phyloP scores from a whole-genome alignment of 331 rosid species.

The Malus hybrid region DNA sequence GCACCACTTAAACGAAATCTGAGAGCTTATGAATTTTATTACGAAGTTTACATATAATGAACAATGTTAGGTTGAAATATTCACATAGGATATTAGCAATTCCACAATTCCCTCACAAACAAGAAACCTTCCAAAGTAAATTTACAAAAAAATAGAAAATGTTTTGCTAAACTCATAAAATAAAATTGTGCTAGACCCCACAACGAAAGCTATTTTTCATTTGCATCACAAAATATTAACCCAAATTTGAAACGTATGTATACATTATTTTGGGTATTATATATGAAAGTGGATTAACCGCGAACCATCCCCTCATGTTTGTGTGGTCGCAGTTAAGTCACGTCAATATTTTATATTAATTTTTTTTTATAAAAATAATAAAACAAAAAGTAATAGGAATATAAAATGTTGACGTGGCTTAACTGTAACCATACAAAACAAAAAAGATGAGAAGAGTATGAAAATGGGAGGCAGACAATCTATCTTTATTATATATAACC shows the following conservation, averaged over 20 bases:
- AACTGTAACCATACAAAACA: too few relatives aligned
- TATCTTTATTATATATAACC: background rate
- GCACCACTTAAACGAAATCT: too few relatives aligned
- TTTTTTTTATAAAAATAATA: too few relatives aligned
- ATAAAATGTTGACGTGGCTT: too few relatives aligned
- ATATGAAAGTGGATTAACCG: too few relatives aligned
- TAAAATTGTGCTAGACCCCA: background rate
- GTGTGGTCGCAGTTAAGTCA: too few relatives aligned
- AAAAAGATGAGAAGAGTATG: too few relatives aligned
- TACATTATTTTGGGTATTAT: background rate
- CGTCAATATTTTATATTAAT: too few relatives aligned
- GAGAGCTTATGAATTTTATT: too few relatives aligned
- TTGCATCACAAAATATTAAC: background rate
- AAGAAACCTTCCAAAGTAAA: background rate
- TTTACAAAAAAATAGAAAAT: background rate
- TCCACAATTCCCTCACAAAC: background rate
- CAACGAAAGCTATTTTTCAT: background rate
- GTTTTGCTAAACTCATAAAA: background rate
- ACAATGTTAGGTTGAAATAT: background rate
- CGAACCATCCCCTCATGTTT: too few relatives aligned
- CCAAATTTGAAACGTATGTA: background rate
- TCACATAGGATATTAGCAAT: background rate
- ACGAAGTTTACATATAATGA: background rate
- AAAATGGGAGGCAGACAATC: too few relatives aligned
- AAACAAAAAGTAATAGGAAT: too few relatives aligned